A percentile compares a stretch with the other conserved stretches of the same genome.
Conservation (phyloP, 140 eudicot species). For the Anethum foeniculum region DNA sequence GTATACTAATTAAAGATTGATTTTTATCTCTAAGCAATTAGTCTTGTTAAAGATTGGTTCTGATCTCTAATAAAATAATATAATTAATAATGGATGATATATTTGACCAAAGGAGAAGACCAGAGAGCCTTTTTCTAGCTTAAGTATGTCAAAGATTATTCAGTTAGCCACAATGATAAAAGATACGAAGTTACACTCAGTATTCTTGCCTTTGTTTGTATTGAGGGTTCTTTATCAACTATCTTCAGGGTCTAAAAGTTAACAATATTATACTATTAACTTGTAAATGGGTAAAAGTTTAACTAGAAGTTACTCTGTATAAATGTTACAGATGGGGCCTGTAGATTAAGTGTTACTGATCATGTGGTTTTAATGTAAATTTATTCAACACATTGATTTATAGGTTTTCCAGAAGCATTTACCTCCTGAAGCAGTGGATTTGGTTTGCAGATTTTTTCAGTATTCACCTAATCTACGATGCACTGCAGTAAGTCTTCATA, state of each 20-base stretch:
- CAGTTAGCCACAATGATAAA: background rate
- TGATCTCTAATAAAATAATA: background rate
- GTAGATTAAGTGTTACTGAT: background rate
- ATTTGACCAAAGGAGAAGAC: background rate
- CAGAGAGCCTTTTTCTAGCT: background rate
- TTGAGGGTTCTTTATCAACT: background rate
- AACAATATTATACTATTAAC: background rate
- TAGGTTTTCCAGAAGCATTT: constrained; percentile 80
- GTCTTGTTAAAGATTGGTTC: background rate
- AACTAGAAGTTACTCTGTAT: background rate
- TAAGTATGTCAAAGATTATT: background rate
- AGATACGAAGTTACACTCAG: background rate
- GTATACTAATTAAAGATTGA: background rate
- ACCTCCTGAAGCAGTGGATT: constrained; percentile 99
- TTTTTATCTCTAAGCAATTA: background rate
- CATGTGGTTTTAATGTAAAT: background rate
- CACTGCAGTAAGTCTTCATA: constrained; percentile 53
- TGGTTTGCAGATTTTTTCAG: constrained; percentile 91
- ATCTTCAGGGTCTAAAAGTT: background rate
- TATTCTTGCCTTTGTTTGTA: background rate
- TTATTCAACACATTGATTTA: background rate
- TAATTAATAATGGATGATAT: background rate
- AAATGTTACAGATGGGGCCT: background rate
- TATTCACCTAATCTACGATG: constrained; percentile 92
- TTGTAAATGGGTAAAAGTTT: background rate